A percentile compares a stretch with the other conserved stretches of the same genome.
Conservation (phyloP, 2,329 filamentous ascomycete species). For the Apiospora pterosperma region DNA sequence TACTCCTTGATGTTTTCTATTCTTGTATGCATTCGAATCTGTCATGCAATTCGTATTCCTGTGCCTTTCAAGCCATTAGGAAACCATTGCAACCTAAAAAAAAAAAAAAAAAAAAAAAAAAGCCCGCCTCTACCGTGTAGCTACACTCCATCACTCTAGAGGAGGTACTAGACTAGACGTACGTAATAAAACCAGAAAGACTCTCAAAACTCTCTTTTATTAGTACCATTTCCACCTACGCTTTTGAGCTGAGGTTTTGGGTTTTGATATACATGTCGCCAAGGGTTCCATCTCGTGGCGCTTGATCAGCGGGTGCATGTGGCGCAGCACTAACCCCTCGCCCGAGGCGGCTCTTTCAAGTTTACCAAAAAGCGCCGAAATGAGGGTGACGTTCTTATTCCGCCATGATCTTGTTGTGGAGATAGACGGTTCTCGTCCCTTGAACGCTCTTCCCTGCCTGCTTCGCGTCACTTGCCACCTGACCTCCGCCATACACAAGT, state of each 20-base stretch:
- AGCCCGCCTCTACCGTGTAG: neutral
- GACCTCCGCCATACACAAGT: neutral
- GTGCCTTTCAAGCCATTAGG: neutral
- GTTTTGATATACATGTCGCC: neutral
- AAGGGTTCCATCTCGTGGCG: neutral
- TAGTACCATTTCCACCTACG: neutral
- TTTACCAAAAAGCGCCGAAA: neutral
- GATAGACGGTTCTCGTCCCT: neutral
- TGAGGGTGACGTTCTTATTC: neutral
- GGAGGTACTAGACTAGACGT: neutral
- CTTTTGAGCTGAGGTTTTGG: neutral
- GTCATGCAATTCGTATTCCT: no score
- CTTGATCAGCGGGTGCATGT: neutral
- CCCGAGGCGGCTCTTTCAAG: neutral
- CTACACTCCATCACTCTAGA: neutral
- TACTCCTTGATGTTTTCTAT: neutral
- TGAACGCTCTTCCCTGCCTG: neutral
- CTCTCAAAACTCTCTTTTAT: neutral
- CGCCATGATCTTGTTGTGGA: neutral
- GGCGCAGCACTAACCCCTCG: neutral
- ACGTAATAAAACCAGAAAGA: neutral
- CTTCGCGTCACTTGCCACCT: neutral
- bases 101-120: no score
- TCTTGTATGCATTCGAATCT: neutral
- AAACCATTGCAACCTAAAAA: neutral